Conservation (phyloP, 2,329 filamentous ascomycete genomes). For the Claviceps purpurea region DNA sequence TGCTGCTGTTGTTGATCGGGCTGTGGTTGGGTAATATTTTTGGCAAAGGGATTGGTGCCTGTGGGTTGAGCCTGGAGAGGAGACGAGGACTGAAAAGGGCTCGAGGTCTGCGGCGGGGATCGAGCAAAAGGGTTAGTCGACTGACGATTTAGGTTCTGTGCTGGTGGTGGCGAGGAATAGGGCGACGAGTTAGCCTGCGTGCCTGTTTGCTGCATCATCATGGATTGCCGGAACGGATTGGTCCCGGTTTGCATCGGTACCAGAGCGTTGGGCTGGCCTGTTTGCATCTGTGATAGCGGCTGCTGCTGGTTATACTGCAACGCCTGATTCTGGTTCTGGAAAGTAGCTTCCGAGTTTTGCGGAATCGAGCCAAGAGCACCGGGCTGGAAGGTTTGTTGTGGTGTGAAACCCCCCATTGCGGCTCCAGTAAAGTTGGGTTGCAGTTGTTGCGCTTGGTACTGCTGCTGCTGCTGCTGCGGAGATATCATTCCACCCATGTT, state of each 20-base stretch:
- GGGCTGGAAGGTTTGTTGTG: constrained; percentile 45
- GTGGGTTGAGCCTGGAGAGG: constrained; percentile 37
- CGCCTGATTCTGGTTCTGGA: constrained; percentile 25
- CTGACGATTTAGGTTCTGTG: constrained; percentile 38
- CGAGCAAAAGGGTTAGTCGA: constrained; percentile 85
- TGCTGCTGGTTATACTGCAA: constrained; percentile 11
- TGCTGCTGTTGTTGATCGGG: constrained; percentile 27
- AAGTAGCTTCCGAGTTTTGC: constrained; percentile 39
- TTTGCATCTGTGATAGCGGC: constrained; percentile 13
- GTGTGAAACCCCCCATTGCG: constrained; percentile 72
- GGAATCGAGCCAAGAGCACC: constrained; percentile 41
- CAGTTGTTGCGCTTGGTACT: constrained; percentile 19
- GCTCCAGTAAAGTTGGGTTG: constrained; percentile 50
- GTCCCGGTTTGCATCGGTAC: constrained; percentile 38
- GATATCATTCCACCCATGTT: constrained; percentile 11
- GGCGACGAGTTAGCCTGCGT: constrained; percentile 12
- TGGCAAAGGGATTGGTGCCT: constrained; percentile 47
- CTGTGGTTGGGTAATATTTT: constrained; percentile 21
- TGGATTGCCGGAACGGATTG: constrained; percentile 90
- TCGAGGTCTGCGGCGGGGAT: constrained; percentile 30
- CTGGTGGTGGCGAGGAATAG: constrained; percentile 29
- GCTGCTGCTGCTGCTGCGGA: constrained; percentile 12
- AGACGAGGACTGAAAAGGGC: constrained; percentile 17
- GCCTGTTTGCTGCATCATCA: constrained; percentile 53
- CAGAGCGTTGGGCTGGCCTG: constrained; percentile 28